Base-by-base conservation (phyloP, 2,329 filamentous ascomycete genomes). In the Claviceps spartinae region DNA sequence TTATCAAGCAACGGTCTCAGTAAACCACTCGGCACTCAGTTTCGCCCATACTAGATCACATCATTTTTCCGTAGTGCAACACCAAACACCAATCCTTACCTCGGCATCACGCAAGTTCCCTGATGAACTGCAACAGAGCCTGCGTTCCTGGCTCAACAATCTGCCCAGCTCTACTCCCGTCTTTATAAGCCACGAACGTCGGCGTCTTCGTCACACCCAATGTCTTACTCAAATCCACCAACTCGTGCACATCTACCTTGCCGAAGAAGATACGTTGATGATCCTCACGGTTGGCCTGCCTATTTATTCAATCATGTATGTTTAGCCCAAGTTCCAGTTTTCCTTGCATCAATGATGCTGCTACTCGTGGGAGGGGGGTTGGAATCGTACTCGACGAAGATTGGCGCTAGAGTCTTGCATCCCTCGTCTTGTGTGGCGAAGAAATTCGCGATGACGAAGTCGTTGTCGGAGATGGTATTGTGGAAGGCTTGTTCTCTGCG, bases 381-480 rank as follows among this genome's bases (percentile, higher is more conserved):
- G 20, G 8, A 24, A n/a, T 26, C 52, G 40, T 51, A 51, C 52
- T 54, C 52, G 11, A 54, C 45, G n/a, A 54, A 51, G n/a, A 54
- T 46, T 14, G 52, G 52, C 18, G 45, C 49, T 13, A 54, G 52
- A 4, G 40, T 45, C 30, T 54, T 54, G 20, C 38, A 54, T n/a
- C 6, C 18, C n/a, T 48, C 52, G 46, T 46, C 44, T 20, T 22
- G n/a, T n/a, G 45, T 48, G 22, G 52, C 49, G 24, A 51, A 54
- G 22, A 54, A 54, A 34, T 54, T 49, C 22, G 49, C 34, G 5
- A 54, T 47, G 30, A 54, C 44, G n/a, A 18, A 37, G 16, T 45
- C 6, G 46, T 54, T 18, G 14, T 54, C 45, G 2, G 22, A 16
- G 18, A 54, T 30, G 14, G 34, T 24, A 3, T 41, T 2, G 18